These are phyloP conservation scores for Gamsiella multidivaricata DNA, from an alignment of 192 early-diverging fungal species.

Conservation along the genomic window DNA sequence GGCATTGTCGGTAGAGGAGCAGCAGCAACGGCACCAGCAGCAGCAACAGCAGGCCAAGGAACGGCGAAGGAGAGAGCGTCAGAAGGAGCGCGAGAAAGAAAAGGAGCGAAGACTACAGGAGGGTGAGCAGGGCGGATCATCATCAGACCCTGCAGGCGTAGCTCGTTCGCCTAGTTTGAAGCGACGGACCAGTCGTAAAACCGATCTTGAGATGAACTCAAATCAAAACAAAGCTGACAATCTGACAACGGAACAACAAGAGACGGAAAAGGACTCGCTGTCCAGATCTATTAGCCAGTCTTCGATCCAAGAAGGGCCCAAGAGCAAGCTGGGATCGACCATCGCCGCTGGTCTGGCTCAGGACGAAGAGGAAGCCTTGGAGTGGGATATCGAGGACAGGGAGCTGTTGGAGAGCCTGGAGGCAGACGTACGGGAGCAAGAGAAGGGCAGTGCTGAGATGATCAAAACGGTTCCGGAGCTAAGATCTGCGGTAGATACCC, in stretches of 20 bases:
- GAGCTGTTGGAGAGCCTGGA: constrained; percentile 30
- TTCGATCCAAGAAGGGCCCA: constrained; percentile 12
- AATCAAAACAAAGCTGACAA: too few relatives aligned
- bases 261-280: not conserved
- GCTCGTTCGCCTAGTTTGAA: constrained; percentile 20
- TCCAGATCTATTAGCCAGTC: constrained; percentile 17
- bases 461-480: constrained; percentile 1
- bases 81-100: constrained; percentile 14
- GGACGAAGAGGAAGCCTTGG: constrained; percentile 16
- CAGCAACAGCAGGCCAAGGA: constrained; percentile 34
- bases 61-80: constrained; percentile 17
- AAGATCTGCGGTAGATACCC: constrained; percentile 26
- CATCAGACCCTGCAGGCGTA: not conserved
- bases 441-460: not conserved
- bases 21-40: constrained; percentile 9
- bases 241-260: not conserved
- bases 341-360: not conserved
- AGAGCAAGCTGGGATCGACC: not conserved
- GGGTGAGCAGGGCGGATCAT: not conserved
- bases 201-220: not conserved
- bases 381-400: constrained; percentile 35
- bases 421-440: constrained; percentile 19
- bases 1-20: not conserved
- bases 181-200: constrained; percentile 22
- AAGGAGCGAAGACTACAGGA: constrained; percentile 11